phyloP scores from a whole-genome alignment of 177 flowering plant genomes.

The Vitis hybrid region DNA sequence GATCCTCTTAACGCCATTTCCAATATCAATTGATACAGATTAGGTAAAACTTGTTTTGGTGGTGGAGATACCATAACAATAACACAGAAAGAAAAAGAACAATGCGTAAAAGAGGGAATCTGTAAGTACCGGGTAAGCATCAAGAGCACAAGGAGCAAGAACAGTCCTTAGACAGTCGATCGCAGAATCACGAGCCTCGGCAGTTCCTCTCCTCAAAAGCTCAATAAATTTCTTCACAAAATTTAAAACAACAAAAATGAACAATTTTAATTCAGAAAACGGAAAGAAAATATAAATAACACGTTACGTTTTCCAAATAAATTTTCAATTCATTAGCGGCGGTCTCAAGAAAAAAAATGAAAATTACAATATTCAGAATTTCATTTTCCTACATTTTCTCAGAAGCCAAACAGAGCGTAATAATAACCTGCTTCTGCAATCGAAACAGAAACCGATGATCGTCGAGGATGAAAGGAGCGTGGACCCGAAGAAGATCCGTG shows the following conservation, averaged over 20 bases:
- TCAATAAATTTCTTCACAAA: slow-evolving; percentile 82
- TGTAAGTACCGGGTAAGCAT: slow-evolving; percentile 87
- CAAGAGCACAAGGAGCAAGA: slow-evolving; percentile 95
- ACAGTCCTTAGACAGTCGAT: slow-evolving; percentile 65
- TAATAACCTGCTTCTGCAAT: slow-evolving; percentile 80
- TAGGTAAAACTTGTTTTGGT: background rate
- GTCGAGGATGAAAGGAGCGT: slow-evolving; percentile 74
- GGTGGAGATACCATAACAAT: background rate
- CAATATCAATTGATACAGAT: too few species aligned
- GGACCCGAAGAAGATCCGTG: slow-evolving; percentile 64
- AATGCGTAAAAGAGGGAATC: background rate
- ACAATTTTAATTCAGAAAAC: background rate
- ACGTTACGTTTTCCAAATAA: background rate
- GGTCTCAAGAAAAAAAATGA: background rate
- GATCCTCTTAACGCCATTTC: too few species aligned
- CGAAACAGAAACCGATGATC: slow-evolving; percentile 89
- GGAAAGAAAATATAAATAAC: background rate
- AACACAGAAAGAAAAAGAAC: background rate
- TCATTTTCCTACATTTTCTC: background rate
- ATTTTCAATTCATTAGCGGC: background rate
- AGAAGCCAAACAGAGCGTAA: background rate
- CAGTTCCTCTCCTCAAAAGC: slow-evolving; percentile 82
- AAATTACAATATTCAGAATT: background rate
- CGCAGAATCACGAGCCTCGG: slow-evolving; percentile 70
- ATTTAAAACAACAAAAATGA: background rate